phyloP scores from a whole-genome alignment of 1,139 yeast species.

The Kodamaea fungicola region DNA sequence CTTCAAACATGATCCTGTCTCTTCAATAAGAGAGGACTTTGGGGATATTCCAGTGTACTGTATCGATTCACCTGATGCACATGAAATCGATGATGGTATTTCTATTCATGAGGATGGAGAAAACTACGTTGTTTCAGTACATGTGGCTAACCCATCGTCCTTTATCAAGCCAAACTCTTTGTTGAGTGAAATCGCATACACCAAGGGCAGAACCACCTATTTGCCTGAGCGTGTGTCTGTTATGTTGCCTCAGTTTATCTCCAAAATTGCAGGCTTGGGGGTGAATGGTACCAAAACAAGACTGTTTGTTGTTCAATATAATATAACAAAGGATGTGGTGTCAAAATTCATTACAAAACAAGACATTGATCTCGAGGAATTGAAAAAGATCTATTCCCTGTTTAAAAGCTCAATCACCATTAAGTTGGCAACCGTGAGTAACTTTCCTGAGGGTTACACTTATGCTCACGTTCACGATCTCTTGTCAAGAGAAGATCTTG shows the following conservation, averaged over 20 bases:
- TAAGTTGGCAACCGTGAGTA: slow-evolving; percentile 21
- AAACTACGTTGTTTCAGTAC: slow-evolving; percentile 54
- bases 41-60: slow-evolving; percentile 63
- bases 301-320: slow-evolving; percentile 45
- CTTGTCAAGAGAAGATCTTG: slow-evolving; percentile 16
- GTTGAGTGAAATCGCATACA: slow-evolving; percentile 57
- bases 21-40: slow-evolving; percentile 30
- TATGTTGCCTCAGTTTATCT: slow-evolving; percentile 66
- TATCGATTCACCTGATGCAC: slow-evolving; percentile 77
- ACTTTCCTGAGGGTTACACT: slow-evolving; percentile 37
- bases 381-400: slow-evolving; percentile 10
- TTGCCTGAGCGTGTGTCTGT: slow-evolving; percentile 61
- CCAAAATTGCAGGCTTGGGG: slow-evolving; percentile 59
- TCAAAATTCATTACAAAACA: slow-evolving; percentile 12
- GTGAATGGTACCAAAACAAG: slow-evolving; percentile 37
- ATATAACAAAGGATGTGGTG: slow-evolving; percentile 23
- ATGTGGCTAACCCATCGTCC: slow-evolving; percentile 87
- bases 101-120: slow-evolving; percentile 46
- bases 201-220: slow-evolving; percentile 67
- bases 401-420: slow-evolving; percentile 14
- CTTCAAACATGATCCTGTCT: slow-evolving; percentile 33
- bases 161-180: slow-evolving; percentile 46
- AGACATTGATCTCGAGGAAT: slow-evolving; percentile 11
- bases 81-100: slow-evolving; percentile 93
- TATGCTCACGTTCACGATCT: slow-evolving; percentile 34